A percentile compares a stretch with the other conserved stretches of the same genome.
These are phyloP conservation scores for Leccinum rimulosum DNA, from an alignment of 768 basidiomycete genomes.

Conservation along the genomic window DNA sequence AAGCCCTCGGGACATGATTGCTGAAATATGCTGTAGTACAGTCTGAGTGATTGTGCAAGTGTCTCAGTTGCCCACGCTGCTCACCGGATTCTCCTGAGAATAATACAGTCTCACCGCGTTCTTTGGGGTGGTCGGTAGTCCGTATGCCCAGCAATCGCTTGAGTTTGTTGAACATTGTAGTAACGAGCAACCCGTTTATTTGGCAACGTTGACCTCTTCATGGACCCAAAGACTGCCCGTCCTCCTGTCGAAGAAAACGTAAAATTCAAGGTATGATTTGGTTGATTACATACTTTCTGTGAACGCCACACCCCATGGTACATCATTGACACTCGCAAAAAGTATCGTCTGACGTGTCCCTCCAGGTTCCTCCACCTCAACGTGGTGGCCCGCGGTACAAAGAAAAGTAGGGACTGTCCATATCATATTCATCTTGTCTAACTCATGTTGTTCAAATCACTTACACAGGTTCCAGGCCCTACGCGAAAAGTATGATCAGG, in stretches of 20 bases:
- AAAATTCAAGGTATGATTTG: constrained; percentile 25
- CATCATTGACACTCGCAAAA: neutral
- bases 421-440: neutral
- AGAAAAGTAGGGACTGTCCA: constrained; percentile 26
- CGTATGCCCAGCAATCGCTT: constrained; percentile 4
- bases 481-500: constrained; percentile 34
- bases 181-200: neutral
- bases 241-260: constrained; percentile 20
- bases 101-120: neutral
- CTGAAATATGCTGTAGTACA: constrained; percentile 28
- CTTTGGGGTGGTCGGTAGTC: neutral
- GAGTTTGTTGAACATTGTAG: neutral
- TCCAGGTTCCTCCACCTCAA: constrained; percentile 15
- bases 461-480: constrained; percentile 27
- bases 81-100: constrained; percentile 26
- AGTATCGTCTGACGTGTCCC: neutral
- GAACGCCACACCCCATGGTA: neutral
- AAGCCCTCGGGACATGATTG: constrained; percentile 19
- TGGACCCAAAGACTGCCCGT: constrained; percentile 20
- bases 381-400: constrained; percentile 28
- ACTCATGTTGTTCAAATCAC: neutral
- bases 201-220: neutral
- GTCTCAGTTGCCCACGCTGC: neutral
- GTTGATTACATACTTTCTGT: neutral
- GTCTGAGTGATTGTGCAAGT: neutral